Evolutionary conservation across 2,329 filamentous ascomycete species (phyloP).

Genomic region (Metarhizium sp.): DNA sequence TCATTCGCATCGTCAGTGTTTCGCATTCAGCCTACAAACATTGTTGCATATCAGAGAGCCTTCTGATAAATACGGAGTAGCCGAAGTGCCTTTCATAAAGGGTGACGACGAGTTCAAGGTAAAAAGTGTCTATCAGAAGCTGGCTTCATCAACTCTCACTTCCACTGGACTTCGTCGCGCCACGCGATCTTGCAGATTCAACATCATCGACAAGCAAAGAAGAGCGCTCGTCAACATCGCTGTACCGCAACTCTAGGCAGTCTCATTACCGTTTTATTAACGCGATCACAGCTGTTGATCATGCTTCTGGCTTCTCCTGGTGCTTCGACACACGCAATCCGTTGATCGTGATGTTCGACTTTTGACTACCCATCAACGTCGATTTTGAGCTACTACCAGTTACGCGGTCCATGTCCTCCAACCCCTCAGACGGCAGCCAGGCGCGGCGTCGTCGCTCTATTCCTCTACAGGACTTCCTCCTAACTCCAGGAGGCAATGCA

Average conservation of each 20-base stretch:
- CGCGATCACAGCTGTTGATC: background rate
- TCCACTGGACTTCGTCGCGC: background rate
- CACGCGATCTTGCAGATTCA: background rate
- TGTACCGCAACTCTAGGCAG: too few species aligned
- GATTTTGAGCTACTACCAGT: background rate
- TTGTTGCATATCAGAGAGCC: background rate
- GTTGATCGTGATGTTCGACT: conserved; percentile 5
- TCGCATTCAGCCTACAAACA: background rate
- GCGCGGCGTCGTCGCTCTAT: conserved; percentile 42
- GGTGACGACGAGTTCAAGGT: background rate
- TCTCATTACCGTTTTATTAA: background rate
- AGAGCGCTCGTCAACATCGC: background rate
- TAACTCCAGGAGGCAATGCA: conserved; percentile 7
- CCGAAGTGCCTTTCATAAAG: background rate
- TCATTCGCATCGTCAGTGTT: background rate
- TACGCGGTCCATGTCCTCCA: conserved; percentile 19
- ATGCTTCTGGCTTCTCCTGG: background rate
- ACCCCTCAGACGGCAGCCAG: conserved; percentile 16
- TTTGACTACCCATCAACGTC: background rate
- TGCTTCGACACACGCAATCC: background rate
- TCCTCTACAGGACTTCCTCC: conserved; percentile 55
- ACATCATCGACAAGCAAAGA: background rate
- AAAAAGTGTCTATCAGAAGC: background rate
- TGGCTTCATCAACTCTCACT: background rate
- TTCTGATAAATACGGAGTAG: background rate